Evolutionary conservation across 306 rosid species (phyloP).

Genomic region (Sesbania bispinosa): DNA sequence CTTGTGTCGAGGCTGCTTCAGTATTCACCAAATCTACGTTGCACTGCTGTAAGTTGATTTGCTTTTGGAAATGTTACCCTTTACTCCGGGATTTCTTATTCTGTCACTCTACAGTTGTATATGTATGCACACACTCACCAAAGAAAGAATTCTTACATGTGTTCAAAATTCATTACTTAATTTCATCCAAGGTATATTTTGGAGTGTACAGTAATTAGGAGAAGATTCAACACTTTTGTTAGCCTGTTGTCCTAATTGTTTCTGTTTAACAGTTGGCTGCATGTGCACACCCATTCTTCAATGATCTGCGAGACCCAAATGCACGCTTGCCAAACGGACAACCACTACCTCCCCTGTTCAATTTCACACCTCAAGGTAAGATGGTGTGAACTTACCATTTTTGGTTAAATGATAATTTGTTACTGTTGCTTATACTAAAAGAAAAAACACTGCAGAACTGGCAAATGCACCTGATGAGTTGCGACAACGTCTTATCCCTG

Average conservation of each 20-base stretch:
- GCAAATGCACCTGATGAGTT: conserved; percentile 64
- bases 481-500: conserved; percentile 68
- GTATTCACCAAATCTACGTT: conserved; percentile 89
- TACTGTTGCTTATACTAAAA: conserved; percentile 21
- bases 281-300: conserved; percentile 85
- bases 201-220: neutral
- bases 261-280: conserved; percentile 81
- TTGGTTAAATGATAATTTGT: neutral
- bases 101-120: neutral
- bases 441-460: conserved; percentile 53
- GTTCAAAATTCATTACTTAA: neutral
- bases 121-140: neutral
- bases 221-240: neutral
- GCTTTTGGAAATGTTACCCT: neutral
- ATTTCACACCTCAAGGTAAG: conserved; percentile 86
- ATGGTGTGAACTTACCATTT: neutral
- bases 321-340: conserved; percentile 67
- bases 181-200: neutral
- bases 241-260: conserved; percentile 4
- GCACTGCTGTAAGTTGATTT: conserved; percentile 63
- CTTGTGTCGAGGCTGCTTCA: conserved; percentile 91
- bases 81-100: neutral
- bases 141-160: neutral
- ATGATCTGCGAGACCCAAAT: conserved; percentile 71
- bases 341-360: conserved; percentile 67